phyloP scores from a whole-genome alignment of 2,329 filamentous ascomycete genomes.

The Hirsutella rhossiliensis region DNA sequence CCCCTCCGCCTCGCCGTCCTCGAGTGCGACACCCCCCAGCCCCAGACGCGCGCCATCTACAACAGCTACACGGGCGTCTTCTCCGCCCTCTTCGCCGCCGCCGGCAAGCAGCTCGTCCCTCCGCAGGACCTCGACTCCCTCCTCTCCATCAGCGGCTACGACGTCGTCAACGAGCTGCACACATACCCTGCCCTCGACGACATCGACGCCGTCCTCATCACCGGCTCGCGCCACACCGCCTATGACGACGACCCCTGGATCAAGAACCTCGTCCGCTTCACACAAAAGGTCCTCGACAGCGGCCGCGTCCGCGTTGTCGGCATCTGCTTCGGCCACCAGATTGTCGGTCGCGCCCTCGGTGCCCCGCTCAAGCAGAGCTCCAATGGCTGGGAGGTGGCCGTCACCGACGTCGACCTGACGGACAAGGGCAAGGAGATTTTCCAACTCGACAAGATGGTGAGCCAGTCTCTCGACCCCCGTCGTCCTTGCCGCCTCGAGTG shows the following conservation, averaged over 20 bases:
- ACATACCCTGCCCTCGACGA: constrained; percentile 61
- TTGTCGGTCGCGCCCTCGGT: constrained; percentile 29
- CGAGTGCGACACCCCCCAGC: constrained; percentile 71
- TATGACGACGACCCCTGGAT: constrained; percentile 33
- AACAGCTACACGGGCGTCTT: constrained; percentile 65
- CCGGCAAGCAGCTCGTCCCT: constrained; percentile 33
- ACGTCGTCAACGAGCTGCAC: constrained; percentile 54
- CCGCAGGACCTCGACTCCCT: constrained; percentile 27
- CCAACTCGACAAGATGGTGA: constrained; percentile 20
- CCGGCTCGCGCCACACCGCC: constrained; percentile 52
- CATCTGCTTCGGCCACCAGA: constrained; percentile 37
- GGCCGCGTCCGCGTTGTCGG: constrained; percentile 50
- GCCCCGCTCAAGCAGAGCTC: constrained; percentile 24
- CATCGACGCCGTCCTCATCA: constrained; percentile 74
- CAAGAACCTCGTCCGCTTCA: constrained; percentile 25
- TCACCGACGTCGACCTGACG: constrained; percentile 26
- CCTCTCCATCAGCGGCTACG: constrained; percentile 51
- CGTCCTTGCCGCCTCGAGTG: not conserved
- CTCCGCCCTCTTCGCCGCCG: constrained; percentile 41
- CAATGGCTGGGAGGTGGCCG: constrained; percentile 32
- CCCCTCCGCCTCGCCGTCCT: constrained; percentile 73
- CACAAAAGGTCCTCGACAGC: constrained; percentile 16
- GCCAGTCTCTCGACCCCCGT: not conserved
- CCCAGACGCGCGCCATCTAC: constrained; percentile 50
- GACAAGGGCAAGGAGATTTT: constrained; percentile 27